These are phyloP conservation scores for Triadica sebifera DNA, from an alignment of 345 rosid genomes.

Conservation along the genomic window DNA sequence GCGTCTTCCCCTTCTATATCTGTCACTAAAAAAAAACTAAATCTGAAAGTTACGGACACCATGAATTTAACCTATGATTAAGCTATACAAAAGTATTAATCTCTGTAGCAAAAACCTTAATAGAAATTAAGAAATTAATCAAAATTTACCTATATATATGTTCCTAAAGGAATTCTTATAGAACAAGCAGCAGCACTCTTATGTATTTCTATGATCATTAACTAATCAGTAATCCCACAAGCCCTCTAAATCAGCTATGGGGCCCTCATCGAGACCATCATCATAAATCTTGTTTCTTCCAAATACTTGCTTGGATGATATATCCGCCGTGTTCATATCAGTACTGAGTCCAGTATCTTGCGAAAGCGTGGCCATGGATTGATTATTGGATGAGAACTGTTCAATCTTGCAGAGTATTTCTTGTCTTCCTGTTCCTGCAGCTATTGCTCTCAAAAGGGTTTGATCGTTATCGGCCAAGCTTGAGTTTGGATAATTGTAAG, in stretches of 20 bases:
- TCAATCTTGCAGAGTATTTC: constrained; percentile 45
- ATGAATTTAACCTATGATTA: constrained; percentile 15
- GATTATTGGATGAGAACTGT: constrained; percentile 51
- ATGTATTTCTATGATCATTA: background rate
- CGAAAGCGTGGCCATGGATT: constrained; percentile 49
- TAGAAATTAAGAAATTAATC: background rate
- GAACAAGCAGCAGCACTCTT: constrained; percentile 3
- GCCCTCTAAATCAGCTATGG: constrained; percentile 38
- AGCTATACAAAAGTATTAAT: constrained; percentile 36
- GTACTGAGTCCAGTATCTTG: constrained; percentile 67
- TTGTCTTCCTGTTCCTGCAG: constrained; percentile 5
- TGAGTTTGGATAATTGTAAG: constrained; percentile 9
- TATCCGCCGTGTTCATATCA: constrained; percentile 50
- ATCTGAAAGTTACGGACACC: constrained; percentile 26
- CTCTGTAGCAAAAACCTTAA: background rate
- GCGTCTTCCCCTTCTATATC: constrained; percentile 21
- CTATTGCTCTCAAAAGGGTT: constrained; percentile 25
- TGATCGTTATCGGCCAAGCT: constrained; percentile 19
- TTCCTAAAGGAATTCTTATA: constrained; percentile 12
- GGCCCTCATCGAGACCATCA: too few species aligned
- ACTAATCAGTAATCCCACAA: constrained; percentile 38
- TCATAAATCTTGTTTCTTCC: constrained; percentile 28
- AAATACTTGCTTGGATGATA: constrained; percentile 44
- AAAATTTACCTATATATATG: background rate
- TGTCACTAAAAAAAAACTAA: constrained; percentile 17